Evolutionary conservation across 495 filamentous ascomycete genomes (phyloP), one percentile per base, ranked within the genome.

Genomic region (Astrothelium macrocarpum): DNA sequence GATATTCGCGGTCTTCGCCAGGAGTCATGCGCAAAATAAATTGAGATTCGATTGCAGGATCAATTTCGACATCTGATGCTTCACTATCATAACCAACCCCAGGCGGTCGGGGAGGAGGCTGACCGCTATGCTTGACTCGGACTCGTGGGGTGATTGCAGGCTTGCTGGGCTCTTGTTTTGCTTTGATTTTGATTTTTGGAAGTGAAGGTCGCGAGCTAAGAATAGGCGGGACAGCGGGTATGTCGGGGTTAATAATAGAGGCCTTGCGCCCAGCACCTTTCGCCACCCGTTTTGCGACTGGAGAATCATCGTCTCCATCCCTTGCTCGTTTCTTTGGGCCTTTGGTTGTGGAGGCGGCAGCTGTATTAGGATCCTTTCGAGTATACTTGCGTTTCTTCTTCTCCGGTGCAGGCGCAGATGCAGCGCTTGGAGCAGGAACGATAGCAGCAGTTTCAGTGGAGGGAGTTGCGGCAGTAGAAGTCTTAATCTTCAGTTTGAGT

Each of bases 51-150:
- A 94, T 90, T 0, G 85, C 77, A 0, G 94, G 94, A 70, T 98
- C 94, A 2, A 78, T 70, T 73, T 98, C 94, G 7, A 85, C 84
- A 69, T 97, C 94, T 23, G 90, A 91, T 1, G 91, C 90, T 74
- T 97, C 94, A n/a, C 90, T 95, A 72, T 98, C 94, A 74, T 97
- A 98, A 9, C 91, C 95, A 25, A 94, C 90, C 18, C 92, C 94
- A 1, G 76, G 72, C 1, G 84, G 84, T 59, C 89, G 80, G 26
- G 76, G 77, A 0, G 88, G 85, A 0, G 83, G 79, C 49, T 86
- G 85, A 0, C 84, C 82, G 68, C 84, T 84, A 59, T 78, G 75
- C 65, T 82, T 82, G 64, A 83, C 78, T n/a, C 79, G 77, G 32
- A 85, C 65, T 0, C 71, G 74, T 3, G 76, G 75, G 42, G 77